A percentile compares a stretch with the other conserved stretches of the same genome.
phyloP scores from a whole-genome alignment of 1,284 basidiomycete genomes.

The Heterobasidion occidentale region DNA sequence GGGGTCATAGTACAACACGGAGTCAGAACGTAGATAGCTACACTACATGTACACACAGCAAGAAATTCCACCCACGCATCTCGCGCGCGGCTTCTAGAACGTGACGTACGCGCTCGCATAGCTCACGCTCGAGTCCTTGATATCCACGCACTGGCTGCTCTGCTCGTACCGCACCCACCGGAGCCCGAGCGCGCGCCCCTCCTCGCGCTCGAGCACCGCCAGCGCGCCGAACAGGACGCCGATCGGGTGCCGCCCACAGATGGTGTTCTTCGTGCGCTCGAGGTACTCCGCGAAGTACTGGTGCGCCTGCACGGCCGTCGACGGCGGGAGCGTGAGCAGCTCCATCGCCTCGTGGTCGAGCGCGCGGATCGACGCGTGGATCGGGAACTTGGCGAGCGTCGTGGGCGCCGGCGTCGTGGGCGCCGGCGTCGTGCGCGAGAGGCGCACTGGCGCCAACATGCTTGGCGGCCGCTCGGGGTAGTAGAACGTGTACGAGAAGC shows the following conservation, averaged over 20 bases:
- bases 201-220: conserved; percentile 45
- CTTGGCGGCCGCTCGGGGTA: conserved; percentile 61
- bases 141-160: conserved; percentile 66
- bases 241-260: conserved; percentile 95
- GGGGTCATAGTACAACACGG: not conserved
- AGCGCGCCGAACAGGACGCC: conserved; percentile 84
- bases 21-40: not conserved
- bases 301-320: conserved; percentile 47
- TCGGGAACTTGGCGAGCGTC: conserved; percentile 38
- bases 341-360: conserved; percentile 79
- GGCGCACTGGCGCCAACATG: conserved; percentile 37
- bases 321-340: conserved; percentile 55
- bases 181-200: conserved; percentile 32
- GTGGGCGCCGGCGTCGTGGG: conserved; percentile 28
- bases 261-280: conserved; percentile 84
- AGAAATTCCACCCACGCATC: not conserved
- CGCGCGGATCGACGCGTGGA: conserved; percentile 64
- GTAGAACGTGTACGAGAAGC: conserved; percentile 91
- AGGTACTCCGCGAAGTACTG: conserved; percentile 72
- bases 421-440: conserved; percentile 38
- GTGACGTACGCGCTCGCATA: conserved; percentile 86
- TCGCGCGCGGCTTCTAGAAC: conserved; percentile 24
- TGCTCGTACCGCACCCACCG: conserved; percentile 91
- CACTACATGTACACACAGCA: not conserved
- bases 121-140: conserved; percentile 86